phyloP scores from a whole-genome alignment of 805 yeast species.

The Saccharomyces jurei region DNA sequence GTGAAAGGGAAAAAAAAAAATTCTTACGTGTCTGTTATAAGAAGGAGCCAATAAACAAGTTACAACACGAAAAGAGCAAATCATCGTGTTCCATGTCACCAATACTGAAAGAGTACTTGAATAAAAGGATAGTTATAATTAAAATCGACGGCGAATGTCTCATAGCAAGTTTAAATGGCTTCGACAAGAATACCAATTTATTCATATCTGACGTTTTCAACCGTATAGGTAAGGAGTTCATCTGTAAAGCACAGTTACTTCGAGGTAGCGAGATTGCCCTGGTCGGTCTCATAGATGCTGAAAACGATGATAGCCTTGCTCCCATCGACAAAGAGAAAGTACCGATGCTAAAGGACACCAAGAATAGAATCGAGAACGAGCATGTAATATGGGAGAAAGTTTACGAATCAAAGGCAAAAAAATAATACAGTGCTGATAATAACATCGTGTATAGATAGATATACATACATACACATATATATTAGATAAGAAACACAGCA shows the following conservation, averaged over 20 bases:
- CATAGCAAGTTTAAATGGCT: conserved; percentile 47
- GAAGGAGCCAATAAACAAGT: not conserved
- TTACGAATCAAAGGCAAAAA: not conserved
- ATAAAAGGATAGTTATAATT: conserved; percentile 45
- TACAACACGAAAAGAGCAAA: not conserved
- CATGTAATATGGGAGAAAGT: conserved; percentile 26
- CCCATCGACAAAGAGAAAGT: conserved; percentile 1
- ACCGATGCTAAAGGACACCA: conserved; percentile 23
- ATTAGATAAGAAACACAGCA: conserved; percentile 6
- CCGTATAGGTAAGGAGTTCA: conserved; percentile 33
- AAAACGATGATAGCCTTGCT: not conserved
- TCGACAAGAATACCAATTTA: conserved; percentile 56
- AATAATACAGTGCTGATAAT: too few species aligned
- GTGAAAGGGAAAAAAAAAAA: not conserved
- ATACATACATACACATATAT: not conserved
- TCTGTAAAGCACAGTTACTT: conserved; percentile 14
- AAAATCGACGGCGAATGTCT: conserved; percentile 51
- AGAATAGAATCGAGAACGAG: conserved; percentile 19
- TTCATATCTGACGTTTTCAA: conserved; percentile 46
- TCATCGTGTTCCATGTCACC: conserved; percentile 24
- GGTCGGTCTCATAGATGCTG: conserved; percentile 21
- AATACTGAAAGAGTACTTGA: conserved; percentile 24
- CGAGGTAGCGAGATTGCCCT: conserved; percentile 30
- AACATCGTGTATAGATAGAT: conserved; percentile 1
- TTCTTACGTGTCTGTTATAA: not conserved